A percentile compares a stretch with the other conserved stretches of the same genome.
Evolutionary conservation across 75 land plant genomes (phyloP).

Genomic region (Adiantum capillusveneris): DNA sequence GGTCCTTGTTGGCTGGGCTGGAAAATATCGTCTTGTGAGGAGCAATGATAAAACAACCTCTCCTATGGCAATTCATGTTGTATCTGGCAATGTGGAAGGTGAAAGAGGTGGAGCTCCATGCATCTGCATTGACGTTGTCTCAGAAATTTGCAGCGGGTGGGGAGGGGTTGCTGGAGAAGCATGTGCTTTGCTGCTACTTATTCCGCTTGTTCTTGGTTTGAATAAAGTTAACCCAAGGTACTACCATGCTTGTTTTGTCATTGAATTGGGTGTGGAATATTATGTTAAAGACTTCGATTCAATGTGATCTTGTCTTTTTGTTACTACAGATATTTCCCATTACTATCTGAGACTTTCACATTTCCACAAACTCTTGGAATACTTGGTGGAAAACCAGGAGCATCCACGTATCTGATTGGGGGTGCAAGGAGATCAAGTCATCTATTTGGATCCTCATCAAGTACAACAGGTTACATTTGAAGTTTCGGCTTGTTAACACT

Average conservation of each 20-base stretch:
- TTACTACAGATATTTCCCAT: conserved; percentile 72
- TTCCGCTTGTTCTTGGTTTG: conserved; percentile 13
- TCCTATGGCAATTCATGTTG: conserved; percentile 11
- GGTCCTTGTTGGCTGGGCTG: background rate
- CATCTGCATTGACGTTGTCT: conserved; percentile 6
- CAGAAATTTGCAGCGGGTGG: background rate
- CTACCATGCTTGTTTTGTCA: no score
- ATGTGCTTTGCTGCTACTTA: conserved; percentile 3
- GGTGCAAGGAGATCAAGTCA: conserved; percentile 89
- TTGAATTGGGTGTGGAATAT: no score
- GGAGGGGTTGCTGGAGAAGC: background rate
- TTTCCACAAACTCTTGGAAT: conserved; percentile 98
- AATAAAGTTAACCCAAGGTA: conserved; percentile 10
- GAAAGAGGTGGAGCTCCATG: conserved; percentile 11
- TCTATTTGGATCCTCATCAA: conserved; percentile 93
- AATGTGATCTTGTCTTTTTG: no score
- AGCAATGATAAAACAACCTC: background rate
- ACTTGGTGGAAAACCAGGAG: conserved; percentile 89
- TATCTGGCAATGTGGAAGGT: conserved; percentile 8
- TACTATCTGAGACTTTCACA: conserved; percentile 58
- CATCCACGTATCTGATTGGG: conserved; percentile 88
- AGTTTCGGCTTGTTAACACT: no score
- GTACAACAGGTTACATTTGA: conserved; percentile 54
- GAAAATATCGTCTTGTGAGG: no score
- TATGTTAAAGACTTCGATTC: no score